Evolutionary conservation across 768 basidiomycete genomes (phyloP).

Genomic region (Russula compacta): DNA sequence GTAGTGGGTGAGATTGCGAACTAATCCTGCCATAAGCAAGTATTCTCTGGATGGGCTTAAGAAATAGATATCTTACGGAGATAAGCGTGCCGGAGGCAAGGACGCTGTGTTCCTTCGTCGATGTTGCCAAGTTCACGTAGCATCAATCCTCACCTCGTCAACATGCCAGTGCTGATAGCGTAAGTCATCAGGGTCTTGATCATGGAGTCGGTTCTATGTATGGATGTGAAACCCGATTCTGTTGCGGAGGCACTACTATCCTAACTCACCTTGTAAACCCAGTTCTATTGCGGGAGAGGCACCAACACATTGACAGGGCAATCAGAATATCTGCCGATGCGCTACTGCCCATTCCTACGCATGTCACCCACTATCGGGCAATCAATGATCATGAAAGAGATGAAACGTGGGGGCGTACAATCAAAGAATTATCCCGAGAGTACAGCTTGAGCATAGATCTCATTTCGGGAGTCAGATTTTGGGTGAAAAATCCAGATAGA

Average conservation of each 20-base stretch:
- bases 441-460: constrained; percentile 25
- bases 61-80: constrained; percentile 1
- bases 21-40: background rate
- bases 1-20: constrained; percentile 28
- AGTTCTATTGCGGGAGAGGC: constrained; percentile 37
- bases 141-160: constrained; percentile 19
- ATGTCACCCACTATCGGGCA: constrained; percentile 38
- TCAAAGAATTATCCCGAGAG: constrained; percentile 29
- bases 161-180: constrained; percentile 22
- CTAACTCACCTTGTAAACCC: constrained; percentile 33
- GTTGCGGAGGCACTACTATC: background rate
- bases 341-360: constrained; percentile 36
- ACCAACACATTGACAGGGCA: constrained; percentile 40
- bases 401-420: constrained; percentile 20
- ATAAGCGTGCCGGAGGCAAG: constrained; percentile 16
- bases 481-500: background rate
- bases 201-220: constrained; percentile 23
- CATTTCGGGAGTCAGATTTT: constrained; percentile 4
- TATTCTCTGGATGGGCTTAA: background rate
- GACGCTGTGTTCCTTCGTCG: constrained; percentile 7
- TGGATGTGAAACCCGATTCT: background rate
- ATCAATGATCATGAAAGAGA: background rate
- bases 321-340: constrained; percentile 45
- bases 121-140: background rate
- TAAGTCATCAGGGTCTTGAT: constrained; percentile 24